phyloP scores from a whole-genome alignment of 2,329 filamentous ascomycete species.

The Sporothrix pallida region DNA sequence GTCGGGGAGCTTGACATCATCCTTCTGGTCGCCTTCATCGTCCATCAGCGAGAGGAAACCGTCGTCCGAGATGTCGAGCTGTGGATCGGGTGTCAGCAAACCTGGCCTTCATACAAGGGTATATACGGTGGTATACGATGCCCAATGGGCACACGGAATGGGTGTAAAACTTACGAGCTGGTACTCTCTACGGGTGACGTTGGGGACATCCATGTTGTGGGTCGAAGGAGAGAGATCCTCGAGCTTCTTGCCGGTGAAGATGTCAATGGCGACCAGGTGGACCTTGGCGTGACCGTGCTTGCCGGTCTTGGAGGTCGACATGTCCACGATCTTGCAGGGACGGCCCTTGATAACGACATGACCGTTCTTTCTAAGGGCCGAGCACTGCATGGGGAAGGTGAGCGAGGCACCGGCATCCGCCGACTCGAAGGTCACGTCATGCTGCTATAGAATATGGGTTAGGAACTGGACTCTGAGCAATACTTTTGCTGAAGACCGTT shows the following conservation, averaged over 20 bases:
- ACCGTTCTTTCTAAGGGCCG: constrained; percentile 98
- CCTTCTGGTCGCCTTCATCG: constrained; percentile 84
- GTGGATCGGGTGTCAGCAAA: constrained; percentile 24
- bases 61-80: constrained; percentile 94
- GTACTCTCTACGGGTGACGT: constrained; percentile 88
- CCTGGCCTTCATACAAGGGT: too few relatives aligned
- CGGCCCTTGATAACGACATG: constrained; percentile 98
- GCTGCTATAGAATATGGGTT: constrained; percentile 49
- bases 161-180: constrained; percentile 75
- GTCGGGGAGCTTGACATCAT: constrained; percentile 93
- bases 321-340: constrained; percentile 99
- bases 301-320: constrained; percentile 99
- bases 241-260: constrained; percentile 99
- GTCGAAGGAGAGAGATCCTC: constrained; percentile 99
- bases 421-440: constrained; percentile 80
- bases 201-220: constrained; percentile 97
- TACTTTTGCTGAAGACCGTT: too few relatives aligned
- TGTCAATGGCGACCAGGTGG: constrained; percentile 95
- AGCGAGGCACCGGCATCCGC: constrained; percentile 94
- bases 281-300: constrained; percentile 99
- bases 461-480: too few relatives aligned
- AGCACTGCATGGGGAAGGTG: constrained; percentile 99
- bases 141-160: not conserved
- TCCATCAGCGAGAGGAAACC: constrained; percentile 93
- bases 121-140: too few relatives aligned